Evolutionary conservation across 495 filamentous ascomycete species (phyloP).

Genomic region (Collariella sp.): DNA sequence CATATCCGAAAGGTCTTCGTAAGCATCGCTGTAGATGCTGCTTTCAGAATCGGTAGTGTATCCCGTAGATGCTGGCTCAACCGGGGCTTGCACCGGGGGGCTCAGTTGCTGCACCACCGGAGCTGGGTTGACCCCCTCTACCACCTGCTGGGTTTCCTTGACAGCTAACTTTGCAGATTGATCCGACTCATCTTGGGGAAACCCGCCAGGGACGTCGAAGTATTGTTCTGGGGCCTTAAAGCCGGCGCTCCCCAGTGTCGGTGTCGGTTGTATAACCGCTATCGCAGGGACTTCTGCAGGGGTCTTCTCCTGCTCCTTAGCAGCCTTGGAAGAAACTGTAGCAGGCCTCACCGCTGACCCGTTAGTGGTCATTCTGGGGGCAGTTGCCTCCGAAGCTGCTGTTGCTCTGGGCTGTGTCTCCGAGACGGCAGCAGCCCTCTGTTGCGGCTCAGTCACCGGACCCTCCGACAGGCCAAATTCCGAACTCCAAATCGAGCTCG

Average conservation of each 20-base stretch:
- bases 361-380: not conserved
- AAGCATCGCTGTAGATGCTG: conserved; percentile 84
- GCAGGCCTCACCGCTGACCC: not conserved
- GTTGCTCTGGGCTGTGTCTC: not conserved
- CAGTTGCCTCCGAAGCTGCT: not conserved
- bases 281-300: conserved; percentile 26
- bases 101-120: not conserved
- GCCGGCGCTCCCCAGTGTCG: conserved; percentile 22
- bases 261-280: conserved; percentile 32
- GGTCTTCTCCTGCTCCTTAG: conserved; percentile 7
- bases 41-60: conserved; percentile 27
- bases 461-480: conserved; percentile 10
- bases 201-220: conserved; percentile 38
- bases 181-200: conserved; percentile 34
- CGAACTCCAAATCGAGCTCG: conserved; percentile 11
- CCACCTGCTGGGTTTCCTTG: not conserved
- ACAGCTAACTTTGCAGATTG: conserved; percentile 1
- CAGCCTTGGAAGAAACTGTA: not conserved
- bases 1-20: conserved; percentile 61
- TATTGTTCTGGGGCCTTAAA: conserved; percentile 11
- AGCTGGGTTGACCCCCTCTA: not conserved
- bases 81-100: not conserved
- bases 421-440: not conserved
- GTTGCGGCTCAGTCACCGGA: not conserved
- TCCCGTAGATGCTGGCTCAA: not conserved